These are phyloP conservation scores for Fusarium sterilihyphosum DNA, from an alignment of 2,329 filamentous ascomycete species.

Conservation along the genomic window DNA sequence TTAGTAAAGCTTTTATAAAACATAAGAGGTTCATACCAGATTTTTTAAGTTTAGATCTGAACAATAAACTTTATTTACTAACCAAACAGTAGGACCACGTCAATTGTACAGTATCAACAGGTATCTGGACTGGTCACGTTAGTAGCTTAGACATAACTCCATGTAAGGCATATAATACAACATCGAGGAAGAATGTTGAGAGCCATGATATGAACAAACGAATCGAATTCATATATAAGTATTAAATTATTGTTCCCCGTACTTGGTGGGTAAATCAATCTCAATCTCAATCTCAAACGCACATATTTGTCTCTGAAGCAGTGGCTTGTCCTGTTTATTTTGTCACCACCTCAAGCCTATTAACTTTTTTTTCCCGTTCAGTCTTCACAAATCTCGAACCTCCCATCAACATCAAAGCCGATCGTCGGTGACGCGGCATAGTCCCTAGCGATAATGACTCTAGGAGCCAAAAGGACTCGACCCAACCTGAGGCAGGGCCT, in stretches of 20 bases:
- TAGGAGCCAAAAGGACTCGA: conserved; percentile 20
- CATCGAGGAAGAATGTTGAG: not conserved
- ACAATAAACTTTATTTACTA: rapidly evolving
- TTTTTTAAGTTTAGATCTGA: not conserved
- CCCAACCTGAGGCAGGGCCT: conserved; percentile 50
- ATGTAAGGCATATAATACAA: not conserved
- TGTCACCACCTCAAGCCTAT: not conserved
- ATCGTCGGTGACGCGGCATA: not conserved
- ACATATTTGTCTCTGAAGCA: not conserved
- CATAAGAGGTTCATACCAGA: rapidly evolving
- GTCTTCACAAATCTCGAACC: not conserved
- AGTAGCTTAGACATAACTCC: not conserved
- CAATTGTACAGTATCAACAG: not conserved
- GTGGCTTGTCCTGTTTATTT: not conserved
- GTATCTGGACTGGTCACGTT: not conserved
- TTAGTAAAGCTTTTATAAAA: no score
- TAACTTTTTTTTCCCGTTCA: not conserved
- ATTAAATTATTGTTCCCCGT: not conserved
- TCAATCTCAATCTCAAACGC: not conserved
- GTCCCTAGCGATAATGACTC: conserved; percentile 17
- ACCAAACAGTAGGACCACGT: no score
- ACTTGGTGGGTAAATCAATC: no score
- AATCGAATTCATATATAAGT: rapidly evolving
- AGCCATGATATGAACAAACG: not conserved
- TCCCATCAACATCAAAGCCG: not conserved